Conservation (phyloP, 331 rosid genomes). For the Rhamnella rubrinervis region DNA sequence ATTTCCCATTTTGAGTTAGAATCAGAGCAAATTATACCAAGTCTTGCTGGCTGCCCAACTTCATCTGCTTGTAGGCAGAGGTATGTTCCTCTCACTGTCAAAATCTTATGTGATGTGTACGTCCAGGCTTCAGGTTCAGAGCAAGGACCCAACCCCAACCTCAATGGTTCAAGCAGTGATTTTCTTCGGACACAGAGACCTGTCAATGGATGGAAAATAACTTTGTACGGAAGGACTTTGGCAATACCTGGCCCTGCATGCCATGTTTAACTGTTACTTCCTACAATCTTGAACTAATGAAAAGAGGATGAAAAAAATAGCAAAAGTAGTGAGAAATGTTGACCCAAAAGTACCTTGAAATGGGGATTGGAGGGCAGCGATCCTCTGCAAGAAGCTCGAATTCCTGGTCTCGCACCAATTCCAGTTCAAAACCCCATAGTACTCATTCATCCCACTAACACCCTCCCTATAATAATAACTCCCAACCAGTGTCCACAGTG, state of each 20-base stretch:
- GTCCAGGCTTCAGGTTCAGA: conserved; percentile 60
- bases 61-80: conserved; percentile 57
- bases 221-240: conserved; percentile 37
- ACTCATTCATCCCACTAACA: conserved; percentile 70
- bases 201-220: conserved; percentile 72
- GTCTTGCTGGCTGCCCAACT: conserved; percentile 46
- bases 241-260: conserved; percentile 70
- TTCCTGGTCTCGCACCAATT: conserved; percentile 63
- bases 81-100: conserved; percentile 62
- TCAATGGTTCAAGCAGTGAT: conserved; percentile 41
- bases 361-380: conserved; percentile 66
- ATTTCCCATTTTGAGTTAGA: conserved; percentile 60
- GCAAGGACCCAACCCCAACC: conserved; percentile 73
- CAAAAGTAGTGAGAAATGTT: not conserved
- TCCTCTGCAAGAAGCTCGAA: conserved; percentile 43
- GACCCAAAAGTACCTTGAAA: conserved; percentile 51
- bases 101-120: conserved; percentile 55
- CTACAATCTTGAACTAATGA: not conserved
- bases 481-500: conserved; percentile 82
- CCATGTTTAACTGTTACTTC: not conserved
- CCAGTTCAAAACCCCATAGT: conserved; percentile 57
- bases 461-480: conserved; percentile 78
- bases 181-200: conserved; percentile 61
- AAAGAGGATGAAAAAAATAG: not conserved
- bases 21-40: conserved; percentile 46